Evolutionary conservation across 2,329 filamentous ascomycete genomes (phyloP).

Genomic region (Calonectria naviculata): DNA sequence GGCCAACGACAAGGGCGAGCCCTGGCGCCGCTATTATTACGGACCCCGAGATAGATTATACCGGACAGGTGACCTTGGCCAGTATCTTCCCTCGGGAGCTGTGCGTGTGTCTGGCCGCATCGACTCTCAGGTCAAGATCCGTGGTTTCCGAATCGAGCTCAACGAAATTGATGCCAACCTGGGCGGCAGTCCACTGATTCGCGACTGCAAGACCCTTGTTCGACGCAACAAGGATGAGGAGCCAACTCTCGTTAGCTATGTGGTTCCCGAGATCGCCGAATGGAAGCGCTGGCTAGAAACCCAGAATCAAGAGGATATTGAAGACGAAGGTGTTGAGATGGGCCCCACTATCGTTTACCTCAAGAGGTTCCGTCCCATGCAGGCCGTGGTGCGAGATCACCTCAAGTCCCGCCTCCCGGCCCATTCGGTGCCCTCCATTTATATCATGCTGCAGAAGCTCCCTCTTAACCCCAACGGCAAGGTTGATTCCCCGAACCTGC

Average conservation of each 20-base stretch:
- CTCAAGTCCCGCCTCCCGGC: slow-evolving; percentile 39
- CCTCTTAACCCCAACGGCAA: slow-evolving; percentile 81
- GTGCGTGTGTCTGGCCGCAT: slow-evolving; percentile 83
- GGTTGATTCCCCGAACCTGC: slow-evolving; percentile 80
- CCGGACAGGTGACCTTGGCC: slow-evolving; percentile 84
- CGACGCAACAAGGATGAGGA: slow-evolving; percentile 66
- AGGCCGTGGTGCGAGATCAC: slow-evolving; percentile 54
- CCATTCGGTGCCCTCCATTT: slow-evolving; percentile 49
- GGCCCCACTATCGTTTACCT: slow-evolving; percentile 54
- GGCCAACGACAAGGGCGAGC: slow-evolving; percentile 67
- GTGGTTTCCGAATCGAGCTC: slow-evolving; percentile 95
- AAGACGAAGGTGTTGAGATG: slow-evolving; percentile 63
- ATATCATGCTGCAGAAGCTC: slow-evolving; percentile 62
- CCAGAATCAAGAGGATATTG: slow-evolving; percentile 63
- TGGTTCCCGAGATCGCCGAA: slow-evolving; percentile 76
- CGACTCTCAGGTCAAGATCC: slow-evolving; percentile 94
- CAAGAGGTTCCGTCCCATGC: slow-evolving; percentile 58
- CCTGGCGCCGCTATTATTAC: slow-evolving; percentile 83
- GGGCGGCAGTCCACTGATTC: slow-evolving; percentile 77
- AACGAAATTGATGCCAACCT: slow-evolving; percentile 92
- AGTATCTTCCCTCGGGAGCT: slow-evolving; percentile 67
- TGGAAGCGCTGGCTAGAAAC: slow-evolving; percentile 77
- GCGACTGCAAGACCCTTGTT: slow-evolving; percentile 88
- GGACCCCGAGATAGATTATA: slow-evolving; percentile 89
- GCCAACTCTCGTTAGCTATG: slow-evolving; percentile 87